phyloP scores from a whole-genome alignment of 306 rosid genomes.

The Vicia villosa region DNA sequence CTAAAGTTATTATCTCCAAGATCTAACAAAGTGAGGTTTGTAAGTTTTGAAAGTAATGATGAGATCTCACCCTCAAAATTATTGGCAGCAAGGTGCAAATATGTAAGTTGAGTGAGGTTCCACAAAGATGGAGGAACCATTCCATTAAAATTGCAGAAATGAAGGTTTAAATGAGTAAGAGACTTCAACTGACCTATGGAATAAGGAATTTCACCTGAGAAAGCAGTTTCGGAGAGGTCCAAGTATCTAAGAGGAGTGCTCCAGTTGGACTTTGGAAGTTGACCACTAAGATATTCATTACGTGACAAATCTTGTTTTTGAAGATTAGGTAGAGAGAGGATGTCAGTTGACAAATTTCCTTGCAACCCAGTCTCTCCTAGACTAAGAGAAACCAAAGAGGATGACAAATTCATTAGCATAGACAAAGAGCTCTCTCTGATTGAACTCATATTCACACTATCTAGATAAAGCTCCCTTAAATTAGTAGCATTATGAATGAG shows the following conservation, averaged over 20 bases:
- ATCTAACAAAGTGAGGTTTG: background rate
- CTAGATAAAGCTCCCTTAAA: constrained; percentile 6
- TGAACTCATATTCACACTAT: background rate
- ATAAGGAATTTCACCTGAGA: constrained; percentile 20
- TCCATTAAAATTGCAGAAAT: too few relatives aligned
- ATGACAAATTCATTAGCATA: constrained; percentile 27
- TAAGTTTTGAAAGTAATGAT: constrained; percentile 10
- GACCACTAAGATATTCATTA: background rate
- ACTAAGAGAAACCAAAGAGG: constrained; percentile 30
- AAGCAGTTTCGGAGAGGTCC: too few relatives aligned
- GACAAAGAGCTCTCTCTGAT: constrained; percentile 3
- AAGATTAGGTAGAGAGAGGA: constrained; percentile 24
- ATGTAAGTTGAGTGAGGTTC: background rate
- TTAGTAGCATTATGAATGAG: constrained; percentile 31
- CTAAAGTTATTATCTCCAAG: background rate
- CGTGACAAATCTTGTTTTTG: background rate
- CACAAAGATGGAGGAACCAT: too few relatives aligned
- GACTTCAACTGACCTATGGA: constrained; percentile 6
- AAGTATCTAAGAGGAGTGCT: too few relatives aligned
- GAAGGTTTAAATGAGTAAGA: background rate
- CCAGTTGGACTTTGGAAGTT: too few relatives aligned
- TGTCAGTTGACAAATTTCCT: constrained; percentile 2
- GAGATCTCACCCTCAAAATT: constrained; percentile 28
- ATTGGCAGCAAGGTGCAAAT: background rate
- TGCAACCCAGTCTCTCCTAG: accelerated